Evolutionary conservation across 768 basidiomycete species (phyloP).

Genomic region (Lentinula detonsa): DNA sequence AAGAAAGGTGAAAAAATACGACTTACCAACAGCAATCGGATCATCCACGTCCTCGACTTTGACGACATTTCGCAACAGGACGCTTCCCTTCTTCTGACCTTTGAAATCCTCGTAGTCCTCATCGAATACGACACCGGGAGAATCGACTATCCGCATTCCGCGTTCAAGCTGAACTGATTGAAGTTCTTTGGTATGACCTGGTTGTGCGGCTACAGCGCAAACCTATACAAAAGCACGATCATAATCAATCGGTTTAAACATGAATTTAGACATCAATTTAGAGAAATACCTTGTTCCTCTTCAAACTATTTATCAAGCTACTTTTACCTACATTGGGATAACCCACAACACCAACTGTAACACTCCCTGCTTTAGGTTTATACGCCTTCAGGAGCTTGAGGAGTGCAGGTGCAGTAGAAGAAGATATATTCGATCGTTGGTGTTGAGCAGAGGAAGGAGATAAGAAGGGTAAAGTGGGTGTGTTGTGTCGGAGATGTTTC

Average conservation of each 20-base stretch:
- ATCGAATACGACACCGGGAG: conserved; percentile 96
- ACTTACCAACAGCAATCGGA: conserved; percentile 79
- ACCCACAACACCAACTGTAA: conserved; percentile 89
- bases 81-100: conserved; percentile 46
- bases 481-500: conserved; percentile 84
- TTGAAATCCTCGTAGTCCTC: conserved; percentile 56
- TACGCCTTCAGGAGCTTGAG: conserved; percentile 81
- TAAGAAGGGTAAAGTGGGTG: conserved; percentile 90
- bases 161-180: conserved; percentile 92
- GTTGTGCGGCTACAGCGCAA: conserved; percentile 92
- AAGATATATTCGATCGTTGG: conserved; percentile 78
- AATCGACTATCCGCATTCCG: conserved; percentile 88
- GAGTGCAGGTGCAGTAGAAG: conserved; percentile 68
- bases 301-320: conserved; percentile 88
- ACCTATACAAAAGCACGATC: conserved; percentile 34
- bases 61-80: conserved; percentile 82
- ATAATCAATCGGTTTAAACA: neutral
- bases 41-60: conserved; percentile 90
- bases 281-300: conserved; percentile 62
- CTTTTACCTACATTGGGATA: conserved; percentile 99
- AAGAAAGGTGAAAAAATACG: neutral
- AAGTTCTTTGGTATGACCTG: conserved; percentile 89
- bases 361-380: conserved; percentile 62
- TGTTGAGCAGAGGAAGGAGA: conserved; percentile 69
- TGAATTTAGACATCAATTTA: no score